A percentile compares a stretch with the other conserved stretches of the same genome.
These are phyloP conservation scores for Aspergillus spinulosporus DNA, from an alignment of 2,329 filamentous ascomycete genomes.

Conservation along the genomic window DNA sequence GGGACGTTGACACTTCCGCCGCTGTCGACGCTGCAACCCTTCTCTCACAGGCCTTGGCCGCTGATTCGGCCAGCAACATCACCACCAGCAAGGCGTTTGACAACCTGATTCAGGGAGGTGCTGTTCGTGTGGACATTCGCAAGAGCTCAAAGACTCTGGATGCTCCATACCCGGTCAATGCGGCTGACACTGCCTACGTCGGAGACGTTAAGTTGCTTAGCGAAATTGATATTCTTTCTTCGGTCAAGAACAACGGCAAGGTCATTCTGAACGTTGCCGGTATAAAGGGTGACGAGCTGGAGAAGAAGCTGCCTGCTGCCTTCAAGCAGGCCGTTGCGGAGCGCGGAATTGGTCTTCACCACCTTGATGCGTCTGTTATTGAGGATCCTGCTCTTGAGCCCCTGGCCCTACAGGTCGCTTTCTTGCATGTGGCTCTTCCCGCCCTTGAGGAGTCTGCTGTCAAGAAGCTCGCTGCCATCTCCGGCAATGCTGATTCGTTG, in stretches of 20 bases:
- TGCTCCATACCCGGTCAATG: constrained; percentile 75
- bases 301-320: constrained; percentile 74
- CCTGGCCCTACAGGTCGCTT: constrained; percentile 75
- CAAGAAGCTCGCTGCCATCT: constrained; percentile 65
- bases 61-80: constrained; percentile 62
- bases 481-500: constrained; percentile 61
- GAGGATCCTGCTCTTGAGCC: constrained; percentile 67
- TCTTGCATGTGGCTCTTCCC: constrained; percentile 74
- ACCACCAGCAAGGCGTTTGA: constrained; percentile 61
- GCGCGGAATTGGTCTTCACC: constrained; percentile 69
- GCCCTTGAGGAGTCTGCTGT: constrained; percentile 63
- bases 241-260: constrained; percentile 68
- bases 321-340: constrained; percentile 71
- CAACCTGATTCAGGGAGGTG: constrained; percentile 70
- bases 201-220: constrained; percentile 77
- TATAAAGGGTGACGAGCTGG: constrained; percentile 82
- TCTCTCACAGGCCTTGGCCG: constrained; percentile 60
- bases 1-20: constrained; percentile 78
- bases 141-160: constrained; percentile 80
- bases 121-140: constrained; percentile 80
- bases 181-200: constrained; percentile 77
- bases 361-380: constrained; percentile 71
- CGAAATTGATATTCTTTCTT: constrained; percentile 71
- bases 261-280: constrained; percentile 74
- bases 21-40: constrained; percentile 65